Conservation (phyloP, 148 eudicot genomes). For the Vaccinium corymbosum region DNA sequence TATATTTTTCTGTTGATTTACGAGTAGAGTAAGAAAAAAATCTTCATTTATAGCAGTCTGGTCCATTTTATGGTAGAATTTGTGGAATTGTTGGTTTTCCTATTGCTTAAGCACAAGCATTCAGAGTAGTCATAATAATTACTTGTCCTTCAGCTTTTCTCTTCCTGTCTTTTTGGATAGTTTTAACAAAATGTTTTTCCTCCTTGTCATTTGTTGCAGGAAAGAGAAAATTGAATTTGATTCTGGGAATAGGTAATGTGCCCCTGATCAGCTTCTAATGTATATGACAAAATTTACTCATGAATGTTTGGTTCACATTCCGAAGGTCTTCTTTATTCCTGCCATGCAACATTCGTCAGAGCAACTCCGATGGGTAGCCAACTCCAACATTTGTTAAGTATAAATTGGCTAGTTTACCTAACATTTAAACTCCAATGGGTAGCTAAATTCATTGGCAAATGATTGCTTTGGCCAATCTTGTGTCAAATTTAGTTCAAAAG, state of each 20-base stretch:
- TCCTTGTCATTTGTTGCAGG: background rate
- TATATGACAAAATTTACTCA: background rate
- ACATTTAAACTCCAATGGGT: background rate
- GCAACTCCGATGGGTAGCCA: background rate
- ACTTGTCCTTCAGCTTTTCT: background rate
- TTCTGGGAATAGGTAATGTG: constrained; percentile 10
- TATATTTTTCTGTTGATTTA: background rate
- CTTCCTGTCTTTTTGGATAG: background rate
- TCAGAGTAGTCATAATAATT: background rate
- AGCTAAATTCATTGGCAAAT: background rate
- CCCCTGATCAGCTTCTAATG: background rate
- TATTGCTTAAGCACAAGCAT: background rate
- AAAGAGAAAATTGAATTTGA: background rate
- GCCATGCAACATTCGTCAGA: background rate
- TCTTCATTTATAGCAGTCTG: background rate
- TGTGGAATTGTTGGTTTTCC: background rate
- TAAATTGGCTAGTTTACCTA: background rate
- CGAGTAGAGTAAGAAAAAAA: constrained; percentile 5
- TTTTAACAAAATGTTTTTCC: background rate
- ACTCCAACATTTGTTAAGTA: background rate
- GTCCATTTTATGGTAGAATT: background rate
- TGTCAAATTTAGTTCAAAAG: background rate
- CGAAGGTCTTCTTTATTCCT: background rate
- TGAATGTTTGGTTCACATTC: background rate
- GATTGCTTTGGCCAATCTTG: background rate